Evolutionary conservation across 1,284 basidiomycete genomes (phyloP).

Genomic region (Athelia sp.): DNA sequence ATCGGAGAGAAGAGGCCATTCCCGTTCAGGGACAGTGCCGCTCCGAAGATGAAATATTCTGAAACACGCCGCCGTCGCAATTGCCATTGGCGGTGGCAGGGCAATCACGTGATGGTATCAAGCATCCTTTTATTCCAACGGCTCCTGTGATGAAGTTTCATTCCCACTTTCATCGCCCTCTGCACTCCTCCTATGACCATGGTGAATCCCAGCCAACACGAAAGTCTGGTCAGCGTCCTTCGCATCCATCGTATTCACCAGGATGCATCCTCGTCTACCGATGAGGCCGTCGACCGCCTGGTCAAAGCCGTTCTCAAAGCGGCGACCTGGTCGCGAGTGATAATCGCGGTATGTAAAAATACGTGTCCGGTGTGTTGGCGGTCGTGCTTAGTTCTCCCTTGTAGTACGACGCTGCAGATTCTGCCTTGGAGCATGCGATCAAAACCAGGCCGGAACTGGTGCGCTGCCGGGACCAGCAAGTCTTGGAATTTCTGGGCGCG

Average conservation of each 20-base stretch:
- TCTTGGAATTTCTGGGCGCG: not conserved
- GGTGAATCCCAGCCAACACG: not conserved
- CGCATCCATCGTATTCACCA: slow-evolving; percentile 1
- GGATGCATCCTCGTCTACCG: not conserved
- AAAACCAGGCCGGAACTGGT: not conserved
- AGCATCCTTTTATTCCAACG: too few species aligned
- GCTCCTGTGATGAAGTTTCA: too few species aligned
- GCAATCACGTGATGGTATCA: too few species aligned
- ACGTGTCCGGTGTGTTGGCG: too few species aligned
- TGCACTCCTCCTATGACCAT: not conserved
- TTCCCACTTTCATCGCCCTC: too few species aligned
- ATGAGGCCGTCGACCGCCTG: not conserved
- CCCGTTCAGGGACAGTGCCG: too few species aligned
- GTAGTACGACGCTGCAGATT: slow-evolving; percentile 1
- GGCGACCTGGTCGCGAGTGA: not conserved
- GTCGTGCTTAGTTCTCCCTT: too few species aligned
- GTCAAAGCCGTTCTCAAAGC: not conserved
- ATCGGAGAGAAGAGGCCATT: too few species aligned
- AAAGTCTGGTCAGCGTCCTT: not conserved
- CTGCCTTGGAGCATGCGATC: not conserved
- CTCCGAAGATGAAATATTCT: too few species aligned
- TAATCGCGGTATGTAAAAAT: not conserved
- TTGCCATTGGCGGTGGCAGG: too few species aligned
- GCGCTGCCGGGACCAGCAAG: not conserved
- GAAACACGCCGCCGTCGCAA: too few species aligned